Conservation (phyloP, 225 moss, liverwort and hornwort genomes). For the Ulota crispa region DNA sequence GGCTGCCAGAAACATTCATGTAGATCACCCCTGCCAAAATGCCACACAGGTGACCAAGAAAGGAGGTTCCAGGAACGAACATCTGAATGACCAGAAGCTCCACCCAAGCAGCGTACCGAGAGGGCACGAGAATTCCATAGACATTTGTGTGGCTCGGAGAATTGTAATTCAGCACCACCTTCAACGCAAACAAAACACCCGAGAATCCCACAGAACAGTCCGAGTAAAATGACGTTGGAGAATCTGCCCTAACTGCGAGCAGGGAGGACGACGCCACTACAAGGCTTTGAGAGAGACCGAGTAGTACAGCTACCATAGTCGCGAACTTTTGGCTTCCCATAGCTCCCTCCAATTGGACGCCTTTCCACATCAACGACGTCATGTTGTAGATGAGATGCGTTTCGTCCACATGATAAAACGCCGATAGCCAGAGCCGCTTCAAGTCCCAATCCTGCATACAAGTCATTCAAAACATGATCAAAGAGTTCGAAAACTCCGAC, state of each 20-base stretch:
- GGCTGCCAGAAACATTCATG: constrained; percentile 41
- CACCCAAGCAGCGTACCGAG: constrained; percentile 86
- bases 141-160: constrained; percentile 65
- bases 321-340: constrained; percentile 81
- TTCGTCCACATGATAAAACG: constrained; percentile 85
- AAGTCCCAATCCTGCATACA: constrained; percentile 66
- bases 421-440: constrained; percentile 74
- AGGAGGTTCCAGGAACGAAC: constrained; percentile 83
- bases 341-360: constrained; percentile 64
- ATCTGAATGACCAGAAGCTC: constrained; percentile 78
- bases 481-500: not conserved
- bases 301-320: constrained; percentile 65
- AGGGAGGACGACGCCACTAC: constrained; percentile 62
- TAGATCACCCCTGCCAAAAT: constrained; percentile 77
- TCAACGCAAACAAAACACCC: constrained; percentile 78
- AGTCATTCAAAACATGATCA: not conserved
- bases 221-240: constrained; percentile 58
- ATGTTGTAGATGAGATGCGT: constrained; percentile 88
- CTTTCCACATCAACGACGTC: constrained; percentile 83
- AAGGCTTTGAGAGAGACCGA: constrained; percentile 71
- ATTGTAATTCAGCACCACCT: constrained; percentile 75
- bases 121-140: constrained; percentile 69
- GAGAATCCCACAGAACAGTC: constrained; percentile 86
- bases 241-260: constrained; percentile 45
- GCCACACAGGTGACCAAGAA: constrained; percentile 82